phyloP scores from a whole-genome alignment of 495 filamentous ascomycete species.

The Cryomyces minteri region DNA sequence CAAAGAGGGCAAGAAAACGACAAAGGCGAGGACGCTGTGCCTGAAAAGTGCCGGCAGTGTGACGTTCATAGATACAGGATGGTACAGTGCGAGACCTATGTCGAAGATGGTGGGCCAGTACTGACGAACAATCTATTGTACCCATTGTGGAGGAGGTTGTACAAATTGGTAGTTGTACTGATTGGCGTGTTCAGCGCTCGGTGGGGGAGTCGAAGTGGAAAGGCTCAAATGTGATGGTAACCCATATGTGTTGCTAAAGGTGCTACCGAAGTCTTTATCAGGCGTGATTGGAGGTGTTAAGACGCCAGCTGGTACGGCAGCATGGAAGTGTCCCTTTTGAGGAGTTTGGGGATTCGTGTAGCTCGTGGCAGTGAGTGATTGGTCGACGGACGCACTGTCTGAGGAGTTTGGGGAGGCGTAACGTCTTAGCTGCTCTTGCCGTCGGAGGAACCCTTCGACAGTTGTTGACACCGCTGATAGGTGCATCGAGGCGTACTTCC shows the following conservation, averaged over 20 bases:
- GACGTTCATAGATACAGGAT: too few species aligned
- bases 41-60: too few species aligned
- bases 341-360: constrained; percentile 55
- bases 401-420: constrained; percentile 23
- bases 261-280: constrained; percentile 29
- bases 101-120: not conserved
- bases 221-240: constrained; percentile 6
- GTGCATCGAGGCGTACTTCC: constrained; percentile 75
- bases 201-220: constrained; percentile 16
- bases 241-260: constrained; percentile 8
- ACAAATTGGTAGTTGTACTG: constrained; percentile 1
- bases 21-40: too few species aligned
- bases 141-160: not conserved
- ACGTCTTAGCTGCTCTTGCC: constrained; percentile 59
- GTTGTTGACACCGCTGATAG: constrained; percentile 64
- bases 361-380: constrained; percentile 26
- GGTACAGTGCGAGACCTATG: too few species aligned
- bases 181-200: constrained; percentile 14
- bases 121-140: constrained; percentile 8
- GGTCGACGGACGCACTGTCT: constrained; percentile 18
- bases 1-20: too few species aligned
- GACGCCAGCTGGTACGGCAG: constrained; percentile 57
- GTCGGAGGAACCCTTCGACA: constrained; percentile 70
- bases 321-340: constrained; percentile 53
- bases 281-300: constrained; percentile 93